These are phyloP conservation scores for Malbranchea cinnamomea DNA, from an alignment of 2,329 filamentous ascomycete genomes.

Conservation along the genomic window DNA sequence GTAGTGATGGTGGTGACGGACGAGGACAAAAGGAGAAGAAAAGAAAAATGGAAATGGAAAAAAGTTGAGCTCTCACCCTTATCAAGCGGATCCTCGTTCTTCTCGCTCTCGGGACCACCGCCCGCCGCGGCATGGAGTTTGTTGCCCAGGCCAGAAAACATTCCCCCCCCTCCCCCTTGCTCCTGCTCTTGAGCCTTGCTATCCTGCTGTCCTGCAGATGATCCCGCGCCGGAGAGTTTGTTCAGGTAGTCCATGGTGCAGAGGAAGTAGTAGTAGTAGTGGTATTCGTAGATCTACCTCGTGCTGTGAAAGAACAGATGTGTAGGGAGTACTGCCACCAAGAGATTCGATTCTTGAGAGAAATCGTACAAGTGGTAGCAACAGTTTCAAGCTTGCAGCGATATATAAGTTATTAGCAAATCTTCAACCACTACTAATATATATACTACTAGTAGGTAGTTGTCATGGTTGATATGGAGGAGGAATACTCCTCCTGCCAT, in stretches of 20 bases:
- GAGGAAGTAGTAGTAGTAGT: no score
- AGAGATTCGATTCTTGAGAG: no score
- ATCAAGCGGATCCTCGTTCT: constrained; percentile 70
- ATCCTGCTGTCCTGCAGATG: constrained; percentile 21
- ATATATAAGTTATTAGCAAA: no score
- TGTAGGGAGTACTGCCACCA: no score
- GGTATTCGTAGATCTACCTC: no score
- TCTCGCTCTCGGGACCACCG: constrained; percentile 58
- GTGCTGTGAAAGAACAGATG: no score
- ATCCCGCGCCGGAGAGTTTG: constrained; percentile 32
- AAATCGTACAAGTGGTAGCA: no score
- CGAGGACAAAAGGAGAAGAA: not conserved
- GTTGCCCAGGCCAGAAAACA: constrained; percentile 47
- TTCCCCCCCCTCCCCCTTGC: constrained; percentile 24
- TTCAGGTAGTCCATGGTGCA: constrained; percentile 29
- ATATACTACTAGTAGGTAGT: no score
- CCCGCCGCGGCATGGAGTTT: constrained; percentile 59
- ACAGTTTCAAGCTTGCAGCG: no score
- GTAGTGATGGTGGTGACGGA: not conserved
- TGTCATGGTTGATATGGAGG: no score
- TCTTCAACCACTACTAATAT: no score
- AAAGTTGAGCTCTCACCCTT: constrained; percentile 43
- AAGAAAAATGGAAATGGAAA: not conserved
- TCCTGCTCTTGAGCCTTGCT: constrained; percentile 14
- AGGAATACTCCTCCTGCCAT: no score